Evolutionary conservation across 129 eudicot genomes (phyloP).

Genomic region (Chrysanthemum lavandulifolium): DNA sequence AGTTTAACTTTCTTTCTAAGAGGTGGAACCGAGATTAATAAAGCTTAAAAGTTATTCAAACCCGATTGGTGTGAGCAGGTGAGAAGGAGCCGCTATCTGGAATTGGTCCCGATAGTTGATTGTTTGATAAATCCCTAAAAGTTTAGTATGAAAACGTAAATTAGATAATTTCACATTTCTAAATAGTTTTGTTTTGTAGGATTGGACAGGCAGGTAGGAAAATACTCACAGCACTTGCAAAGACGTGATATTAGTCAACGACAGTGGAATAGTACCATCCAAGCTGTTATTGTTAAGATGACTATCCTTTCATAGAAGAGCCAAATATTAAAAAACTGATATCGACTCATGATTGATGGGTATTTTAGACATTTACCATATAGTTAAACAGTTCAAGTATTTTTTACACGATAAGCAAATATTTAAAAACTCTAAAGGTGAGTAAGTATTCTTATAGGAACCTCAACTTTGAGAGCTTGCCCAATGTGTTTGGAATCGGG

Average conservation of each 20-base stretch:
- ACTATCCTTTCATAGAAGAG: constrained; percentile 58
- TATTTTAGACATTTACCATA: constrained; percentile 14
- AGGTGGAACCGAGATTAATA: background rate
- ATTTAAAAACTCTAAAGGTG: constrained; percentile 15
- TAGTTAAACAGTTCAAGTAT: background rate
- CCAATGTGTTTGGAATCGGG: constrained; percentile 77
- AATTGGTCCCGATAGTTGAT: constrained; percentile 71
- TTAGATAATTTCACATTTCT: background rate
- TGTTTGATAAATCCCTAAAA: constrained; percentile 83
- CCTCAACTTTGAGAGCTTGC: constrained; percentile 68
- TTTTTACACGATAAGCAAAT: background rate
- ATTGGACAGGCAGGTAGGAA: background rate
- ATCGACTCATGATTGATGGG: background rate
- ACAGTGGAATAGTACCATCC: constrained; percentile 72
- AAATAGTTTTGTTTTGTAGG: background rate
- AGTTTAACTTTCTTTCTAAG: background rate
- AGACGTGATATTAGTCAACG: constrained; percentile 73
- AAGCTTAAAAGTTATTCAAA: constrained; percentile 23
- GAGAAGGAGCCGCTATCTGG: constrained; percentile 95
- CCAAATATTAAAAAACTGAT: background rate
- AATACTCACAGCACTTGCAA: constrained; percentile 85
- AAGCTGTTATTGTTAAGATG: constrained; percentile 92
- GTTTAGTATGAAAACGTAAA: constrained; percentile 4
- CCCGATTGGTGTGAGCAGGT: constrained; percentile 86
- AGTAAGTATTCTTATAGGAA: constrained; percentile 61